Evolutionary conservation across 2,329 filamentous ascomycete species (phyloP).

Genomic region (Aureobasidium vineae): DNA sequence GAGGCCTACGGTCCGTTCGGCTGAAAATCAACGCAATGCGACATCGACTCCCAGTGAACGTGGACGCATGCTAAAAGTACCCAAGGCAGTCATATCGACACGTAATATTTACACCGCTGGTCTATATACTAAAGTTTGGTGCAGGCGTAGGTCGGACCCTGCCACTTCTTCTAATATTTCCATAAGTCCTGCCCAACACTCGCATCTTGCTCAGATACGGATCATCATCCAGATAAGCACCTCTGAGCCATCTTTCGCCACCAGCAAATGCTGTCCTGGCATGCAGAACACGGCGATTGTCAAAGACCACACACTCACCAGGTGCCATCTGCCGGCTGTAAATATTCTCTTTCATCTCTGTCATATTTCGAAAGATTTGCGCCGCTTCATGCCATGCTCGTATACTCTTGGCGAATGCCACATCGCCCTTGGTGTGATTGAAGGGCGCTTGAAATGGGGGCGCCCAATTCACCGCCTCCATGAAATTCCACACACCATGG

Average conservation of each 20-base stretch:
- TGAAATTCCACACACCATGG: conserved; percentile 28
- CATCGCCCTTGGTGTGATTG: not conserved
- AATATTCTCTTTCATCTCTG: conserved; percentile 60
- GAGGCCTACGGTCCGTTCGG: too few relatives aligned
- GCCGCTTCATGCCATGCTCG: conserved; percentile 52
- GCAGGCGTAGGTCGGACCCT: too few relatives aligned
- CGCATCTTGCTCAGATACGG: conserved; percentile 50
- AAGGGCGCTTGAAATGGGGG: conserved; percentile 42
- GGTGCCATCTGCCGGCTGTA: conserved; percentile 71
- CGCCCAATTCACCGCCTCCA: conserved; percentile 39
- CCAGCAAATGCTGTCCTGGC: conserved; percentile 73
- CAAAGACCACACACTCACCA: conserved; percentile 91
- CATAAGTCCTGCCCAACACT: conserved; percentile 8
- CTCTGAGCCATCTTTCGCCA: conserved; percentile 74
- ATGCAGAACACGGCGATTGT: conserved; percentile 83
- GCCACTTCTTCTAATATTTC: too few relatives aligned
- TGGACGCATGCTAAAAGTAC: too few relatives aligned
- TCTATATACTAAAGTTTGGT: too few relatives aligned
- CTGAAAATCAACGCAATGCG: too few relatives aligned
- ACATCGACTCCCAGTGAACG: too few relatives aligned
- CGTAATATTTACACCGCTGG: not conserved
- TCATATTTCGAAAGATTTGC: conserved; percentile 55
- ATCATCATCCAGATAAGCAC: conserved; percentile 75
- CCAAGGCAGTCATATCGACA: not conserved
- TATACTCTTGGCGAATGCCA: conserved; percentile 26